These are phyloP conservation scores for Cladophialophora exuberans DNA, from an alignment of 2,329 filamentous ascomycete species.

Conservation along the genomic window DNA sequence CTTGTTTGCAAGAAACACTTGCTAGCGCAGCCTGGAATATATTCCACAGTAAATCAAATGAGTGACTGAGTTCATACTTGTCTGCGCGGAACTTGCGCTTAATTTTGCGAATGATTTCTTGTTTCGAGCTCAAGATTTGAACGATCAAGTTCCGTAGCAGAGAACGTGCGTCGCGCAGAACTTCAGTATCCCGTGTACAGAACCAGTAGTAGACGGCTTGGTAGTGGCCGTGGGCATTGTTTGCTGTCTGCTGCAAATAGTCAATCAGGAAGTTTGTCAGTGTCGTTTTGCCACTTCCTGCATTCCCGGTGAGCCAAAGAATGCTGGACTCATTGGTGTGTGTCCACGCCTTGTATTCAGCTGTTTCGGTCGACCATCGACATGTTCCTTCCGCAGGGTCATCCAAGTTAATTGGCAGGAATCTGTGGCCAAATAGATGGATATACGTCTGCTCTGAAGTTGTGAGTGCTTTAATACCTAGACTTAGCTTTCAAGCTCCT, in stretches of 20 bases:
- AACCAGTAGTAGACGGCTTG: constrained; percentile 20
- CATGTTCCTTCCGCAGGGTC: neutral
- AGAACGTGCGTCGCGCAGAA: constrained; percentile 16
- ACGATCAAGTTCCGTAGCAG: constrained; percentile 13
- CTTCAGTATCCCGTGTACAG: constrained; percentile 18
- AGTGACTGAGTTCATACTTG: constrained; percentile 14
- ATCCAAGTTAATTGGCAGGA: neutral
- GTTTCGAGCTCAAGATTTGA: constrained; percentile 15
- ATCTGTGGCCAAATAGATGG: neutral
- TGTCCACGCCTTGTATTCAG: neutral
- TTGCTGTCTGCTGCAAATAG: constrained; percentile 8
- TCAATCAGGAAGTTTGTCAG: constrained; percentile 21
- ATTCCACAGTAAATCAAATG: constrained; percentile 20
- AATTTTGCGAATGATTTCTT: constrained; percentile 21
- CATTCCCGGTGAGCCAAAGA: constrained; percentile 21
- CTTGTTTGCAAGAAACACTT: constrained; percentile 5
- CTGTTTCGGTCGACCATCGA: neutral
- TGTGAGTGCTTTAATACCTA: constrained; percentile 15
- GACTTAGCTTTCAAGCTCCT: constrained; percentile 14
- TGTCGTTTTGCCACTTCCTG: constrained; percentile 21
- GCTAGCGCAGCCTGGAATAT: constrained; percentile 15
- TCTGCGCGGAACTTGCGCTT: constrained; percentile 9
- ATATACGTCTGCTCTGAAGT: constrained; percentile 10
- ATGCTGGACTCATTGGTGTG: constrained; percentile 2
- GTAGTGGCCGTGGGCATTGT: constrained; percentile 7